Evolutionary conservation across 345 rosid genomes (phyloP).

Genomic region (Diplotaxis tenuifolia): DNA sequence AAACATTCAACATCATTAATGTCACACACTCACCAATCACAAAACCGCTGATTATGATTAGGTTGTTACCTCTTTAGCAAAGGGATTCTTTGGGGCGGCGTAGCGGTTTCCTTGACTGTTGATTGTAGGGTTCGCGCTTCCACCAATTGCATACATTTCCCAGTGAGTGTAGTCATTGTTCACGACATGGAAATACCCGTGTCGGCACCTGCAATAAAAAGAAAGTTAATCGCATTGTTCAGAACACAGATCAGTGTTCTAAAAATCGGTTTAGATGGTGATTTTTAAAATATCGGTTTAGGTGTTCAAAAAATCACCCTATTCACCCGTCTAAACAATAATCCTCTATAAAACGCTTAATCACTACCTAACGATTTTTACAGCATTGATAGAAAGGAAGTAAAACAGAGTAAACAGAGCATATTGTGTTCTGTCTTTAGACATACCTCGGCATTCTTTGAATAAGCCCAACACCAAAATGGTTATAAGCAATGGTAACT

Average conservation of each 20-base stretch:
- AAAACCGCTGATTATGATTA: too few species aligned
- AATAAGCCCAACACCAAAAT: conserved; percentile 88
- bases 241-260: conserved; percentile 1
- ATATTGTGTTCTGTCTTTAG: background rate
- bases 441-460: conserved; percentile 95
- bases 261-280: too few species aligned
- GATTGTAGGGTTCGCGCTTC: conserved; percentile 89
- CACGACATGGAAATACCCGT: conserved; percentile 93
- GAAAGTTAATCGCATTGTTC: background rate
- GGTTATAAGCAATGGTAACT: conserved; percentile 94
- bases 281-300: too few species aligned
- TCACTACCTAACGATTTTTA: too few species aligned
- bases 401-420: conserved; percentile 1
- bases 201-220: conserved; percentile 74
- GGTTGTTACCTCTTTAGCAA: conserved; percentile 68
- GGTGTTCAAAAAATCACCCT: too few species aligned
- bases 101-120: conserved; percentile 97
- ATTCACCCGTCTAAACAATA: too few species aligned
- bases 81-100: conserved; percentile 65
- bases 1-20: background rate
- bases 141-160: conserved; percentile 99
- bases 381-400: background rate
- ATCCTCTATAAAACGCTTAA: too few species aligned
- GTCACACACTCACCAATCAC: background rate
- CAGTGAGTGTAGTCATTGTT: conserved; percentile 99